Base-by-base conservation (phyloP, 495 filamentous ascomycete genomes). In the Annulohypoxylon nitens region DNA sequence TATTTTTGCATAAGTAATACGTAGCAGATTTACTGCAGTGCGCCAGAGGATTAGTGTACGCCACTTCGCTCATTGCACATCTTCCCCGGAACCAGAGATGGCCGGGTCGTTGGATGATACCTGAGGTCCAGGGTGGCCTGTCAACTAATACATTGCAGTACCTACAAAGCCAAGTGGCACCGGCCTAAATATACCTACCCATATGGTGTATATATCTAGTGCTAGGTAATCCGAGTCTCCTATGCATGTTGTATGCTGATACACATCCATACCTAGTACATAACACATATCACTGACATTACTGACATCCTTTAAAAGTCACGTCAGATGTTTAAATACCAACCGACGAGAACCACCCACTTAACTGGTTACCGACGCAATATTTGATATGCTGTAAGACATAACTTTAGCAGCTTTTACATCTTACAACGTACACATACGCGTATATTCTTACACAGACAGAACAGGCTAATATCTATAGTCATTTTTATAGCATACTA, bases 381-480 rank as follows among this genome's bases (percentile, higher is more conserved):
- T 23, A 16, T 16, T 45, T 45, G 14, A 45, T 45, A 45, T 45
- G 41, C 41, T 16, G 41, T 45, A 16, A 45, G 41, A 45, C 16
- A 47, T 47, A 20, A 47, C 43, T 47, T 47, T 47, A 47, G 43
- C 43, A 47, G 43, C 16, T 20, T 18, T 47, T 47, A 47, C 20
- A 18, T 20, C 43, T 45, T 6, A 47, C n/a, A 3, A 47, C 4
- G 8, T 9, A 16, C 43, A 18, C 18, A 47, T 43, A 47, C 7
- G 14, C 20, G 20, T 30, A 30, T 30, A 3, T 30, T 30, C 30
- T 30, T 6, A 30, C 30, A 30, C 30, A 30, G 5, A 30, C 30
- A 30, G 30, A 30, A 30, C 5, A 30, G 5, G 30, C 30, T 30
- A 30, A 6, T 30, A 3, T 30, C 5, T 6, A 30, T 30, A 30